Base-by-base conservation (phyloP, 106 monocot genomes). In the Allium cepa region DNA sequence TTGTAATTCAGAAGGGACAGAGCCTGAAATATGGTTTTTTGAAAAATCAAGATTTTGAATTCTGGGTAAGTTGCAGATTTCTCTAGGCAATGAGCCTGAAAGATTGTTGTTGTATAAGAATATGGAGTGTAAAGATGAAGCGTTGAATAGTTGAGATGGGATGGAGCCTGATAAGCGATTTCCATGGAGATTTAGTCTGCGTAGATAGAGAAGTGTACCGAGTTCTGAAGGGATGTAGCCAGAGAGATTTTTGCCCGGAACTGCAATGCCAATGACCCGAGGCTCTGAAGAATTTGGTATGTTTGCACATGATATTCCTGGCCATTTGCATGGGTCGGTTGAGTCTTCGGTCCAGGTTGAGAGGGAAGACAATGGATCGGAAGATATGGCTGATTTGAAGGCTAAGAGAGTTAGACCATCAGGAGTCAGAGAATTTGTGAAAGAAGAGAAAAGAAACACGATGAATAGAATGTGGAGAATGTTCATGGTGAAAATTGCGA, bases 171-270 rank as follows among this genome's bases (percentile, higher is more conserved):
- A 68, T 56, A 94, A 82, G 62, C 57, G 60, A 67, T 94, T 94
- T 22, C 81, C 79, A 48, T 90, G 87, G 53, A 94, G 85, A 66
- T 91, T 88, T 11, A 94, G 85, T 46, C 94, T 80, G 46, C 90
- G 90, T 66, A 94, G 90, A 75, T 70, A 94, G 28, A 79, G 8
- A 14, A 91, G 83, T 8, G 81, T 63, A 49, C 90, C 94, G 49
- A 94, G 72, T 72, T 87, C 94, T 11, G 94, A 94, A 13, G 94
- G 94, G 65, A 94, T 79, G 83, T 94, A 88, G 62, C 94, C 94
- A 72, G 94, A 74, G 67, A 94, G 75, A 50, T 90, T 94, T 76
- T 81, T 90, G 53, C 68, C 76, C 5, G 90, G 71, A 58, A 91
- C 71, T 51, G 94, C 75, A 53, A 94, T 47, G n/a, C 80, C 85